phyloP scores from a whole-genome alignment of 2,329 filamentous ascomycete species.

The Colletotrichum noveboracense region DNA sequence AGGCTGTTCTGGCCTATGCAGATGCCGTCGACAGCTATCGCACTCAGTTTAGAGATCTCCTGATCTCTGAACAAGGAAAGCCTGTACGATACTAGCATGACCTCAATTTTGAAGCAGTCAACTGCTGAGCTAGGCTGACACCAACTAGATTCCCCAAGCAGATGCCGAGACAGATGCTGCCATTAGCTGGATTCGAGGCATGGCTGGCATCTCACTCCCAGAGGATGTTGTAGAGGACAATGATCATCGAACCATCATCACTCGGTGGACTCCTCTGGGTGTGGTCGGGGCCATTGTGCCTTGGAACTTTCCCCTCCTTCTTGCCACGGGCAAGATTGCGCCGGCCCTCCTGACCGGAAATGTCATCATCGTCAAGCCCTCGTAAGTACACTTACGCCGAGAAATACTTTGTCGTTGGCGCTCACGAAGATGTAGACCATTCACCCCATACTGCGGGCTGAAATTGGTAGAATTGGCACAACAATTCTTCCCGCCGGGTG shows the following conservation, averaged over 20 bases:
- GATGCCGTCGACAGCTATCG: constrained; percentile 26
- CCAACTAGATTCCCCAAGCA: neutral
- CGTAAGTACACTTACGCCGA: constrained; percentile 23
- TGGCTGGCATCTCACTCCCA: constrained; percentile 35
- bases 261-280: constrained; percentile 44
- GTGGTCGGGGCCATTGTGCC: constrained; percentile 49
- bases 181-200: constrained; percentile 31
- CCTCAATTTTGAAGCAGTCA: neutral
- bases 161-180: constrained; percentile 26
- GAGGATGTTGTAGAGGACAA: constrained; percentile 45
- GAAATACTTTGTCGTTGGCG: neutral
- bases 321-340: constrained; percentile 58
- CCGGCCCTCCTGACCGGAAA: constrained; percentile 64
- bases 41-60: constrained; percentile 26
- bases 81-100: neutral
- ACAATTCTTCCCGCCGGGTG: constrained; percentile 64
- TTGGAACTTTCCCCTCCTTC: constrained; percentile 63
- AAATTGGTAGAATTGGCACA: constrained; percentile 66
- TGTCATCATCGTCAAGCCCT: constrained; percentile 61
- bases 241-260: constrained; percentile 35
- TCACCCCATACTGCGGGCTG: constrained; percentile 61
- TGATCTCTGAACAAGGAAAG: constrained; percentile 32
- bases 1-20: constrained; percentile 27
- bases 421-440: constrained; percentile 36
- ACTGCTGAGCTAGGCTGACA: neutral